Conservation (phyloP, 345 rosid species). For the Gossypium sturtianum region DNA sequence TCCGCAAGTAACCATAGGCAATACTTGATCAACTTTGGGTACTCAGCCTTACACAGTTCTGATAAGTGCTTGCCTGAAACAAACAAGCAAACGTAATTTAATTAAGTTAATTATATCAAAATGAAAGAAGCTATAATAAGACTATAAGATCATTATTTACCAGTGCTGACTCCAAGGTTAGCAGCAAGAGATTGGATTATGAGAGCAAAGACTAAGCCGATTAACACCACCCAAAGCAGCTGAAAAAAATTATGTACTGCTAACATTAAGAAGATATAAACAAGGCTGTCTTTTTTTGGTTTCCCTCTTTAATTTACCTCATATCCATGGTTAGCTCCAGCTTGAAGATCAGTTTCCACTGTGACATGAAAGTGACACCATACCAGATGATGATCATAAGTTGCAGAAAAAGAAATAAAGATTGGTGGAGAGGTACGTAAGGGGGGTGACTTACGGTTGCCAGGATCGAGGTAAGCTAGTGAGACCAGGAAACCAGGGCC, state of each 20-base stretch:
- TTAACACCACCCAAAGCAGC: conserved; percentile 58
- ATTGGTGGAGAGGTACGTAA: neutral
- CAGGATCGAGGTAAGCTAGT: conserved; percentile 63
- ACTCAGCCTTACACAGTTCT: conserved; percentile 62
- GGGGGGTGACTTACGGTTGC: conserved; percentile 33
- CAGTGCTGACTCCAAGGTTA: conserved; percentile 68
- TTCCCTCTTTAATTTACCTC: conserved; percentile 32
- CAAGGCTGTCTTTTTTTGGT: no score
- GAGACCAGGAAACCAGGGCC: conserved; percentile 67
- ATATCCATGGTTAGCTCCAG: conserved; percentile 50
- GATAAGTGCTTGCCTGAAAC: conserved; percentile 56
- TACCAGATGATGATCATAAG: neutral
- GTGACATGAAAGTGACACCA: neutral
- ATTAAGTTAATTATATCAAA: neutral
- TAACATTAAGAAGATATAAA: neutral
- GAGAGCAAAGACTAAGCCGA: conserved; percentile 59
- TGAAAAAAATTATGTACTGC: conserved; percentile 10
- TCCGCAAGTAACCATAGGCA: no score
- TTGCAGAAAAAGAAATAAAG: neutral
- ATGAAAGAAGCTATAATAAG: no score
- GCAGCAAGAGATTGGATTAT: conserved; percentile 67
- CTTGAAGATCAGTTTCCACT: conserved; percentile 78
- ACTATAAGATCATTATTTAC: conserved; percentile 15
- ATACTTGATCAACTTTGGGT: conserved; percentile 22
- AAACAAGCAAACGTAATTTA: neutral